Percentiles rank a stretch among this genome's conserved stretches.
Conservation (phyloP, 2,329 filamentous ascomycete species). For the Trichoderma aggressivum region DNA sequence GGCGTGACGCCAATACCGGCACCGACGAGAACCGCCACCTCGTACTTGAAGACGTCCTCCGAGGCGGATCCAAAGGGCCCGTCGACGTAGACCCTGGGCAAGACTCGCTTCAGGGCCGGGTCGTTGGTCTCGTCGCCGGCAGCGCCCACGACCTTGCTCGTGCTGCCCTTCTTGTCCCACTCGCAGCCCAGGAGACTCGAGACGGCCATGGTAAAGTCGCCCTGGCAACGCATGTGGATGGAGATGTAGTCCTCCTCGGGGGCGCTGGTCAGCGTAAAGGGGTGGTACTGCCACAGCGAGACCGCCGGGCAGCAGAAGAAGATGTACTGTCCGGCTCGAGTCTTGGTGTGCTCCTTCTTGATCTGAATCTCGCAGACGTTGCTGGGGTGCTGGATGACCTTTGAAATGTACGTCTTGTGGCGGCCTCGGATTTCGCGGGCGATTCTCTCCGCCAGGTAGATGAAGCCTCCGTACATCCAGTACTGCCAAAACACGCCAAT, state of each 20-base stretch:
- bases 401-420: conserved; percentile 82
- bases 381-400: conserved; percentile 85
- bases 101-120: conserved; percentile 66
- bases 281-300: conserved; percentile 85
- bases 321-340: conserved; percentile 79
- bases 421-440: conserved; percentile 74
- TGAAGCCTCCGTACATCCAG: conserved; percentile 80
- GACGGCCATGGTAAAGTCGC: conserved; percentile 72
- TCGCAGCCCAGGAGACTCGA: conserved; percentile 73
- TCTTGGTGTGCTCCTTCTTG: conserved; percentile 84
- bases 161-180: conserved; percentile 52
- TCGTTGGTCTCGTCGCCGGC: conserved; percentile 61
- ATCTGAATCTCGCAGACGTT: conserved; percentile 90
- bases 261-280: conserved; percentile 80
- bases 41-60: conserved; percentile 87
- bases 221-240: conserved; percentile 78
- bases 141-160: conserved; percentile 67
- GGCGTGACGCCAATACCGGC: conserved; percentile 85
- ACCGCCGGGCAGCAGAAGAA: conserved; percentile 85
- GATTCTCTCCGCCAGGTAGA: conserved; percentile 76
- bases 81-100: conserved; percentile 78
- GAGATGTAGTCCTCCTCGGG: conserved; percentile 90
- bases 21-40: conserved; percentile 73
- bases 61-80: conserved; percentile 83
- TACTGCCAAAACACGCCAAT: conserved; percentile 85